These are phyloP conservation scores for Dichotomocladium elegans DNA, from an alignment of 371 early-diverging fungal genomes.

Conservation along the genomic window DNA sequence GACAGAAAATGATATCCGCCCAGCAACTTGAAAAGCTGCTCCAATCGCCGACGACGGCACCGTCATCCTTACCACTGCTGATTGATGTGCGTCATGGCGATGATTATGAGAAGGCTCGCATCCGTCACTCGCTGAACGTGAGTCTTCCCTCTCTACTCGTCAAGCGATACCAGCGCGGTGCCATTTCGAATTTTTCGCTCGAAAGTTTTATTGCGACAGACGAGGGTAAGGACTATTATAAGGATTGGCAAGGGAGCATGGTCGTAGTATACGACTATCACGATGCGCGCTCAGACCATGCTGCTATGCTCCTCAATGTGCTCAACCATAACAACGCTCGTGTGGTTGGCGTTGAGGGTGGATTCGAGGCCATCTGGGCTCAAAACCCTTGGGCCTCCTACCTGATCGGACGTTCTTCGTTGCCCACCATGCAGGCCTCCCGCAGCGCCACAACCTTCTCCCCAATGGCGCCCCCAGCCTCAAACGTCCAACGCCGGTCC, in stretches of 20 bases:
- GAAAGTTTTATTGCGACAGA: slow-evolving; percentile 62
- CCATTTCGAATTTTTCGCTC: slow-evolving; percentile 53
- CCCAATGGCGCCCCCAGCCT: background rate
- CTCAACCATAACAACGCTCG: slow-evolving; percentile 21
- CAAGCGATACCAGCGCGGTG: slow-evolving; percentile 56
- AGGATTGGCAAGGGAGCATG: slow-evolving; percentile 14
- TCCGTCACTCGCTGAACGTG: slow-evolving; percentile 49
- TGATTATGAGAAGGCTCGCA: slow-evolving; percentile 27
- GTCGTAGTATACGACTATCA: slow-evolving; percentile 56
- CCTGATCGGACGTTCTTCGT: background rate
- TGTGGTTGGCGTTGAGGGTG: slow-evolving; percentile 4
- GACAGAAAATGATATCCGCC: background rate
- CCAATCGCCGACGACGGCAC: background rate
- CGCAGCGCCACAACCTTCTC: slow-evolving; percentile 32
- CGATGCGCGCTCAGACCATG: slow-evolving; percentile 45
- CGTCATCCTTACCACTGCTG: slow-evolving; percentile 28
- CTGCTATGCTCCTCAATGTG: slow-evolving; percentile 46
- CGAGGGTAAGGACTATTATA: slow-evolving; percentile 41
- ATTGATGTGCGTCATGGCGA: slow-evolving; percentile 41
- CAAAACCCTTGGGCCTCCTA: slow-evolving; percentile 15
- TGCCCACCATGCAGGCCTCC: slow-evolving; percentile 10
- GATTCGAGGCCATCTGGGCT: slow-evolving; percentile 33
- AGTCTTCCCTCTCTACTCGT: slow-evolving; percentile 54
- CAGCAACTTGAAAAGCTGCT: background rate
- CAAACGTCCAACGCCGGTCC: slow-evolving; percentile 26